Conservation (phyloP, 1,284 basidiomycete genomes). For the Ganoderma boninense region DNA sequence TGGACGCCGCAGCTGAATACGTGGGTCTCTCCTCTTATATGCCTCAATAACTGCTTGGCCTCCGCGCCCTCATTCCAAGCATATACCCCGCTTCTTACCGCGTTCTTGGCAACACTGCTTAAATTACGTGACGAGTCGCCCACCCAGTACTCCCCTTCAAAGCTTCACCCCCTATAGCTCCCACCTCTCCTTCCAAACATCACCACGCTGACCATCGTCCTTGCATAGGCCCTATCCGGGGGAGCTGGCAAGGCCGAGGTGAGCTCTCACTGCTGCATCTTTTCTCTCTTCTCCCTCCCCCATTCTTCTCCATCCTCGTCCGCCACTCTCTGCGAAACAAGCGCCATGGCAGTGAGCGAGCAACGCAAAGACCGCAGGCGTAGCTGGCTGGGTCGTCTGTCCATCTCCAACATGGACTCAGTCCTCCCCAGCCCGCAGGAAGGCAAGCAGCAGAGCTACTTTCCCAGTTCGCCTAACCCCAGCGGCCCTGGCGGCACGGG, state of each 20-base stretch:
- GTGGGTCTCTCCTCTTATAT: conserved; percentile 21
- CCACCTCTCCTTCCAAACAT: not conserved
- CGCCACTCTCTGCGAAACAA: conserved; percentile 13
- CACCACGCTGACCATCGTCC: conserved; percentile 22
- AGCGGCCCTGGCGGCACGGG: conserved; percentile 31
- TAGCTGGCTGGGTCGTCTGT: conserved; percentile 43
- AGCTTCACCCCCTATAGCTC: not conserved
- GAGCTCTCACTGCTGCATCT: conserved; percentile 33
- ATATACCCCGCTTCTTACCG: conserved; percentile 3
- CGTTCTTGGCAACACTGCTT: conserved; percentile 33
- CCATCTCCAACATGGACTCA: conserved; percentile 33
- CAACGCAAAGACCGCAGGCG: conserved; percentile 37
- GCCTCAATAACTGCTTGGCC: not conserved
- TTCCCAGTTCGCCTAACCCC: conserved; percentile 22
- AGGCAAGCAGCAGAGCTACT: conserved; percentile 43
- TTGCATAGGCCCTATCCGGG: conserved; percentile 38
- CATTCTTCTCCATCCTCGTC: conserved; percentile 9
- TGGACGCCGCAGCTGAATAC: conserved; percentile 26
- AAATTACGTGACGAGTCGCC: conserved; percentile 16
- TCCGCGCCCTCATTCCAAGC: not conserved
- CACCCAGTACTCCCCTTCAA: not conserved
- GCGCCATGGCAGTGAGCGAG: conserved; percentile 36
- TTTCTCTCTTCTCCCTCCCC: not conserved
- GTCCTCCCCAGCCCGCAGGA: conserved; percentile 43
- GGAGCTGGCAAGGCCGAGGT: conserved; percentile 41